Conservation (phyloP, 73 alveolate genomes). For the Paramecium primaurelia region DNA sequence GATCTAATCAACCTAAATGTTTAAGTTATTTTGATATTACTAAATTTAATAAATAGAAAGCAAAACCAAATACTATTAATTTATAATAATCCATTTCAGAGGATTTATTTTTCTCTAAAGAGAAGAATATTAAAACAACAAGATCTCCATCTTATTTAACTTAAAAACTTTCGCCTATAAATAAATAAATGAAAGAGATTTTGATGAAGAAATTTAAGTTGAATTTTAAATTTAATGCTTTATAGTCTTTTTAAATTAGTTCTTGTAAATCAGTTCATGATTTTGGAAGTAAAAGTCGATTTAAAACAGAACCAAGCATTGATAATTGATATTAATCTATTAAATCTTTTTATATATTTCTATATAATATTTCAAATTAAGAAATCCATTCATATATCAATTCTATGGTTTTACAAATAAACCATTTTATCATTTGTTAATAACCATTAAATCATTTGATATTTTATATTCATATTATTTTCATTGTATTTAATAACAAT, state of each 20-base stretch:
- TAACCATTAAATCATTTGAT: too few species aligned
- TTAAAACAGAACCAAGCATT: not conserved
- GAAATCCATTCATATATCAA: too few species aligned
- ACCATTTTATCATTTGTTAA: too few species aligned
- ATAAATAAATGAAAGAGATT: not conserved
- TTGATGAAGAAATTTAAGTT: not conserved
- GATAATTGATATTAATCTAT: not conserved
- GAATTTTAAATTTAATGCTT: not conserved
- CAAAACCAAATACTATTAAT: not conserved
- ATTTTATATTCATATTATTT: too few species aligned
- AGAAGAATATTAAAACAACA: not conserved
- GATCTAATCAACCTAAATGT: not conserved
- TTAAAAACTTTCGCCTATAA: not conserved
- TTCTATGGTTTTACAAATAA: too few species aligned
- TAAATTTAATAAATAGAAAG: not conserved
- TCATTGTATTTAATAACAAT: too few species aligned
- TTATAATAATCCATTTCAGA: not conserved
- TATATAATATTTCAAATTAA: too few species aligned
- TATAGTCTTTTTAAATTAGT: not conserved
- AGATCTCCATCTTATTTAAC: not conserved
- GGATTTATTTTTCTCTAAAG: not conserved
- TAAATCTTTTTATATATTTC: not conserved
- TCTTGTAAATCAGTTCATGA: not conserved
- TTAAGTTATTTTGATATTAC: conserved; percentile 30
- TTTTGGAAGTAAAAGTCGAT: not conserved